Evolutionary conservation across 768 basidiomycete species (phyloP), one percentile per base, ranked within the genome.

Genomic region (Trametes sanguinea): DNA sequence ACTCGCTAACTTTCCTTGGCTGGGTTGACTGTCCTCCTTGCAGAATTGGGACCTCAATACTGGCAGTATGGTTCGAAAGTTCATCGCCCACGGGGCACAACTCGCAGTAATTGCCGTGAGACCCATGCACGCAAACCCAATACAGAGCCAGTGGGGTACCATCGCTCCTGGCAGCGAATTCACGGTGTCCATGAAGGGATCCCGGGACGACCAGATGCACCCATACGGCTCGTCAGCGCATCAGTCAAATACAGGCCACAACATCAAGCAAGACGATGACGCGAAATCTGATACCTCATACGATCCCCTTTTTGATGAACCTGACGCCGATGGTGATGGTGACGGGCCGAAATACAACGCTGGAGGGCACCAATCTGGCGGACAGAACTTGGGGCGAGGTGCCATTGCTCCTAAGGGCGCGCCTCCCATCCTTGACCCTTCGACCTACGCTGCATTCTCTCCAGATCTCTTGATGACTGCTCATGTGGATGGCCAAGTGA

Each of bases 11-110:
- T 48, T 46, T 42, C 54, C 62, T 56, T 67, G 61, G 40, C 59
- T 48, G 52, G n/a, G 47, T 39, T 68, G 43, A 35, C 60, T 35
- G 10, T 5, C n/a, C 22, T 51, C 17, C n/a, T 27, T 33, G 6
- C 68, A 98, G 96, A 92, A 98, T 85, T 98, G 97, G 96, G 96
- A 98, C 76, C 83, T 99, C 40, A 92, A 99, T 71, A 95, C 90
- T 0, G 96, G 97, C 6, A 83, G 91, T 63, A 78, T 77, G 43
- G 83, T 87, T 11, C 85, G 94, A 51, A 85, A 81, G 50, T 98
- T 92, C 72, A 86, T 83, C 0, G 83, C 89, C 0, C 94, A 97
- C 68, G 86, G 88, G 29, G 85, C 93, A 3, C 95, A 97, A 72
- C 82, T 98, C 13, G 86, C 93, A 3, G 84, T 87, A 6, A 77